Evolutionary conservation across 192 early-diverging fungal species (phyloP), one percentile per base, ranked within the genome.

Genomic region (Rhizophagus clarus): DNA sequence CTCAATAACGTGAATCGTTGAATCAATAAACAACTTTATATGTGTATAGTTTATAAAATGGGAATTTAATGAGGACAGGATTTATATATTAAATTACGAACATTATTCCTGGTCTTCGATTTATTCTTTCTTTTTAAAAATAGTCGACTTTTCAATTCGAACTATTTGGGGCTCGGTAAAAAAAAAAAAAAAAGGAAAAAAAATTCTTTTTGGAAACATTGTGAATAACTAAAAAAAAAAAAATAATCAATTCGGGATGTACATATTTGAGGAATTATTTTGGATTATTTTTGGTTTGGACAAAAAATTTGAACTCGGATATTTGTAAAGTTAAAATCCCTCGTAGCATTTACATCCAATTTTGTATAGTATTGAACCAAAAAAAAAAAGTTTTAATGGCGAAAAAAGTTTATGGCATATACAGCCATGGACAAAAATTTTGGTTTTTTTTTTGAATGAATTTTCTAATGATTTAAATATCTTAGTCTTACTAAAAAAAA

Each of bases 31-130:
- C 51, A 56, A 56, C n/a, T 56, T 56, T 56, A 9, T 45, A 45
- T 2, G 42, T 45, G 42, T 56, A 56, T 56, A 56, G 51, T 5
- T 17, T 56, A 17, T 56, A 56, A 56, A 56, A 20, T 56, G 5
- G 51, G 51, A 56, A 56, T 56, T 56, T 22, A 56, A 56, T 56
- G 51, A 56, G 17, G 51, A 6, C 51, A 22, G 51, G 51, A 22
- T 56, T 56, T 56, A 56, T 56, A 56, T 56, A 56, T 56, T 56
- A 56, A 56, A 56, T 56, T 56, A 56, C 51, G 51, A 56, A 56
- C 51, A 56, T 56, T 56, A 56, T 56, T 56, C 51, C 51, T 20
- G 51, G 17, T 22, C 51, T 56, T 56, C 49, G 17, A 15, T 51
- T 51, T 51, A 51, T 51, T 51, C 51, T 56, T 56, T 22, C 51